A percentile compares a stretch with the other conserved stretches of the same genome.
Conservation (phyloP, 768 basidiomycete species). For the Exidia glandulosa region DNA sequence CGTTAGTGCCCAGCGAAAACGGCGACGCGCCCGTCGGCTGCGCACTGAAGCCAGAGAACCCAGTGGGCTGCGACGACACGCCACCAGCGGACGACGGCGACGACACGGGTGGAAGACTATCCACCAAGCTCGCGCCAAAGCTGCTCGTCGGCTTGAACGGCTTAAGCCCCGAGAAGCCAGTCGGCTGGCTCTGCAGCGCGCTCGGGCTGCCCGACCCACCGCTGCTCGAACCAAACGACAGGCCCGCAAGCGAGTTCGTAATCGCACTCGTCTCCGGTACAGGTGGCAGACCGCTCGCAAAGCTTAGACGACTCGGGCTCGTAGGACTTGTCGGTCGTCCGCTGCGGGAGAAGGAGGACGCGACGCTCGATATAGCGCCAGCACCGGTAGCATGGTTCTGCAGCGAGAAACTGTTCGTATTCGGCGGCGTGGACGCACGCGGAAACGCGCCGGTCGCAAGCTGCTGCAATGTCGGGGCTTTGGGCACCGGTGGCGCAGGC, state of each 20-base stretch:
- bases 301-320: neutral
- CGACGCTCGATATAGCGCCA: conserved; percentile 55
- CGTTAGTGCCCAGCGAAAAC: neutral
- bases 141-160: conserved; percentile 75
- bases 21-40: neutral
- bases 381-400: too few species aligned
- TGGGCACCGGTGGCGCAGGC: conserved; percentile 55
- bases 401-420: neutral
- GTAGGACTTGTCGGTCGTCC: conserved; percentile 13
- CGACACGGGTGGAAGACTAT: conserved; percentile 63
- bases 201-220: neutral
- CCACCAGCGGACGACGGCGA: neutral
- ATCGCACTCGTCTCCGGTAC: neutral
- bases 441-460: conserved; percentile 43
- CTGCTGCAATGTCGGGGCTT: conserved; percentile 72
- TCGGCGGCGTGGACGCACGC: neutral
- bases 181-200: conserved; percentile 32
- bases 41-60: neutral
- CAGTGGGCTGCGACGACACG: neutral
- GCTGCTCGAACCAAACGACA: neutral
- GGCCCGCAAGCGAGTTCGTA: neutral
- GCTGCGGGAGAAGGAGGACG: conserved; percentile 56
- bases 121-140: conserved; percentile 67
- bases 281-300: neutral
- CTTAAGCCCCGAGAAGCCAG: conserved; percentile 51